Evolutionary conservation across 2,329 filamentous ascomycete species (phyloP).

Genomic region (Alternaria hordeiaustralica): DNA sequence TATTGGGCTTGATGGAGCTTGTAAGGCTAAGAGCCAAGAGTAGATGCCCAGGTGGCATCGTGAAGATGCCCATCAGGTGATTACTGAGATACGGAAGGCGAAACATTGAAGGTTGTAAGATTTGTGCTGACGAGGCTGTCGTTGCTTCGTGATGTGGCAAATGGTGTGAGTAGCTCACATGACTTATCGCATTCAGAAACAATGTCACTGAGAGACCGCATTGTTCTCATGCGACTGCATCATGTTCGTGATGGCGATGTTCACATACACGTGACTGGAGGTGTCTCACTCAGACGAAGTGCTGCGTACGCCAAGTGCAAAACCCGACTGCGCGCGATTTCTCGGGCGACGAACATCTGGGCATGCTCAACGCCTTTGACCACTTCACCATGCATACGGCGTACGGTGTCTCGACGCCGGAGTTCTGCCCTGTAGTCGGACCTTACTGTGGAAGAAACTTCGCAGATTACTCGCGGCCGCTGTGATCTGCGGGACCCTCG

Average conservation of each 20-base stretch:
- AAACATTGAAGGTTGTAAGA: background rate
- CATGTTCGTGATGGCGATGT: background rate
- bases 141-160: background rate
- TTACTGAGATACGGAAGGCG: background rate
- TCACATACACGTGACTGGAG: background rate
- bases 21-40: background rate
- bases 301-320: background rate
- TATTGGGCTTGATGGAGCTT: slow-evolving; percentile 1
- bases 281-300: background rate
- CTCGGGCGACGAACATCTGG: too few species aligned
- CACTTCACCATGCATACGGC: background rate
- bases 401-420: background rate
- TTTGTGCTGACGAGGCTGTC: background rate
- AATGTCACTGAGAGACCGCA: background rate
- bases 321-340: background rate
- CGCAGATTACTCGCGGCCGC: slow-evolving; percentile 1
- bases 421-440: slow-evolving; percentile 1
- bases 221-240: background rate
- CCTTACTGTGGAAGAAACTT: background rate
- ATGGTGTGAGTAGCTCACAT: background rate
- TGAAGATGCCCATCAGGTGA: background rate
- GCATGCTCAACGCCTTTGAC: background rate
- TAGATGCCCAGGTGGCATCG: background rate
- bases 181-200: background rate
- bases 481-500: background rate